Evolutionary conservation across 768 basidiomycete genomes (phyloP).

Genomic region (Lentinus tigrinus): DNA sequence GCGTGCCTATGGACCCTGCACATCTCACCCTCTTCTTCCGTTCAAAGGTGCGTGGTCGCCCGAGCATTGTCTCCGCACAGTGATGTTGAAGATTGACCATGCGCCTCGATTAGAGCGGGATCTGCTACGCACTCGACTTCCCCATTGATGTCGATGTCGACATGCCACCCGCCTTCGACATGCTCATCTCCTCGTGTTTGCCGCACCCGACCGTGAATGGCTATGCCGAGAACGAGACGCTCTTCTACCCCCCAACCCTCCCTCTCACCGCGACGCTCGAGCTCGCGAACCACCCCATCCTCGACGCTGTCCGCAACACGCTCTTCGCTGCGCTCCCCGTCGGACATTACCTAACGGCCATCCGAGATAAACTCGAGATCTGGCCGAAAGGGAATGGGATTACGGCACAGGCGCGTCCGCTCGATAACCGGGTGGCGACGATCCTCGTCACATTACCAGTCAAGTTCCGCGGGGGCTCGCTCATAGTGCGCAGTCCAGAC

Average conservation of each 20-base stretch:
- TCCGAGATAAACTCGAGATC: constrained; percentile 71
- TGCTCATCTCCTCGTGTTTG: constrained; percentile 71
- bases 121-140: constrained; percentile 79
- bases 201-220: constrained; percentile 39
- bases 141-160: constrained; percentile 76
- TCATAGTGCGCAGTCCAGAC: constrained; percentile 56
- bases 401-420: constrained; percentile 52
- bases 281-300: constrained; percentile 77
- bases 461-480: constrained; percentile 66
- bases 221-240: constrained; percentile 55
- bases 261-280: constrained; percentile 77
- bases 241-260: constrained; percentile 71
- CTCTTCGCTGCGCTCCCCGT: constrained; percentile 70
- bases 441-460: constrained; percentile 73
- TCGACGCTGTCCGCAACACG: constrained; percentile 68
- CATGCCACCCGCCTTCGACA: constrained; percentile 75
- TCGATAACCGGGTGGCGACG: constrained; percentile 72
- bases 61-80: background rate
- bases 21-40: constrained; percentile 76
- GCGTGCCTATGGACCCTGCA: constrained; percentile 68
- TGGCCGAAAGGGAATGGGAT: constrained; percentile 59
- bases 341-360: constrained; percentile 68
- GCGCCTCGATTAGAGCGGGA: constrained; percentile 53
- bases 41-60: constrained; percentile 54
- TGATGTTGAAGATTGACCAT: background rate